Conservation (phyloP, 2,329 filamentous ascomycete genomes). For the Hypoxylon sp. region DNA sequence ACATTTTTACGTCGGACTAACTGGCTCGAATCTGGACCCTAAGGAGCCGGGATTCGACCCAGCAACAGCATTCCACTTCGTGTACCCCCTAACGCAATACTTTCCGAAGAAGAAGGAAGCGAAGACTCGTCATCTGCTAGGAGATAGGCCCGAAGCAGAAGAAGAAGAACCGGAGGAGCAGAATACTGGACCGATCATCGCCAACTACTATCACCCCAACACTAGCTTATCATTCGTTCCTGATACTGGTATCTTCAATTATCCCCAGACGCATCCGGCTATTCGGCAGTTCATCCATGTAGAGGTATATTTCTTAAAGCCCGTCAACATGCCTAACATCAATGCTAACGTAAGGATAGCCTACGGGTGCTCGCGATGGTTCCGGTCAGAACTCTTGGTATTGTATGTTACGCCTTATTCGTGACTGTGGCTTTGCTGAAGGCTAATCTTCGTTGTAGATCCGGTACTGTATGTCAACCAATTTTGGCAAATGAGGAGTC, state of each 20-base stretch:
- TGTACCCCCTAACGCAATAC: slow-evolving; percentile 88
- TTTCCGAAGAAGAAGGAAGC: slow-evolving; percentile 88
- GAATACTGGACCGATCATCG: slow-evolving; percentile 75
- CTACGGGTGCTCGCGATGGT: slow-evolving; percentile 83
- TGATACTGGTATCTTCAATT: slow-evolving; percentile 78
- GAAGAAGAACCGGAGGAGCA: slow-evolving; percentile 65
- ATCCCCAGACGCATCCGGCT: slow-evolving; percentile 76
- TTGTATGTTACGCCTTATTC: slow-evolving; percentile 58
- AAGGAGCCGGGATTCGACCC: slow-evolving; percentile 77
- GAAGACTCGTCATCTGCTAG: slow-evolving; percentile 91
- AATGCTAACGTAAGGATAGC: slow-evolving; percentile 43
- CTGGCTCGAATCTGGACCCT: slow-evolving; percentile 82
- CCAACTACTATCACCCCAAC: slow-evolving; percentile 95
- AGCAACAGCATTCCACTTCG: slow-evolving; percentile 83
- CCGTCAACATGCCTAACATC: not conserved
- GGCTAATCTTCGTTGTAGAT: slow-evolving; percentile 61
- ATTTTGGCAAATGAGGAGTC: slow-evolving; percentile 93
- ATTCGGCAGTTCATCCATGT: slow-evolving; percentile 82
- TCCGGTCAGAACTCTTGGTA: slow-evolving; percentile 94
- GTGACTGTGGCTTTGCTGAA: not conserved
- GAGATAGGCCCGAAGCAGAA: slow-evolving; percentile 62
- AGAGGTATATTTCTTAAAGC: slow-evolving; percentile 62
- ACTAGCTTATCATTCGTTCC: slow-evolving; percentile 90
- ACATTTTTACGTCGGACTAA: slow-evolving; percentile 88
- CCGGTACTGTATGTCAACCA: slow-evolving; percentile 93